Percentiles rank a stretch among this genome's conserved stretches.
phyloP scores from a whole-genome alignment of 2,329 filamentous ascomycete species.

The Juglanconis oblonga region DNA sequence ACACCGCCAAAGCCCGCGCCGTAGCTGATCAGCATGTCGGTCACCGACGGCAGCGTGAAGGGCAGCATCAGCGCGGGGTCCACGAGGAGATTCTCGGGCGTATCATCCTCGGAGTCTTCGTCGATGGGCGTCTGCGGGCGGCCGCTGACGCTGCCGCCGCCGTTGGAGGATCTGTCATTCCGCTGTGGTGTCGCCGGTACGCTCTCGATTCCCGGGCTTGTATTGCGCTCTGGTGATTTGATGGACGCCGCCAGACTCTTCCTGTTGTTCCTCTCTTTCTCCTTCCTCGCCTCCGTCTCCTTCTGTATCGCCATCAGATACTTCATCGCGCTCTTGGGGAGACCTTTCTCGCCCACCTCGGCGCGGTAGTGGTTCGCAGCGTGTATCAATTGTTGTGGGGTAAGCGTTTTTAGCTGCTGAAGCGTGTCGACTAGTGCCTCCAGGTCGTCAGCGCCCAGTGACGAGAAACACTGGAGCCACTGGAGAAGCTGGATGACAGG shows the following conservation, averaged over 20 bases:
- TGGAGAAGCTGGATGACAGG: constrained; percentile 92
- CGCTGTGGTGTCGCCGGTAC: constrained; percentile 42
- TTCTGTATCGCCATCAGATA: constrained; percentile 79
- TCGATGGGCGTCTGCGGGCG: constrained; percentile 39
- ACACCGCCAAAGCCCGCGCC: constrained; percentile 91
- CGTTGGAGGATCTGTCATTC: constrained; percentile 35
- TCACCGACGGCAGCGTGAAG: constrained; percentile 91
- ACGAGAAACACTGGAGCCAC: constrained; percentile 98
- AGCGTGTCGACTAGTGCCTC: constrained; percentile 86
- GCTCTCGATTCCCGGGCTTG: constrained; percentile 34
- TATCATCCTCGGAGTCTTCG: constrained; percentile 63
- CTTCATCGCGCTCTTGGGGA: constrained; percentile 84
- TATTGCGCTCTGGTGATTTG: constrained; percentile 19
- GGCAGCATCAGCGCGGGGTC: constrained; percentile 91
- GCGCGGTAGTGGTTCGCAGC: constrained; percentile 89
- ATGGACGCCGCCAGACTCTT: constrained; percentile 41
- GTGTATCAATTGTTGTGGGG: constrained; percentile 85
- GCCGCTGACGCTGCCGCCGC: constrained; percentile 30
- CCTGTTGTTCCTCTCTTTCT: constrained; percentile 43
- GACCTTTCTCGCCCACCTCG: constrained; percentile 90
- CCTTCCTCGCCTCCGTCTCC: constrained; percentile 62
- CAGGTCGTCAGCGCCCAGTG: constrained; percentile 77
- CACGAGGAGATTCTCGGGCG: constrained; percentile 72
- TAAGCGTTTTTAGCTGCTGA: constrained; percentile 81
- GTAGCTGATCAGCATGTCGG: constrained; percentile 95